A percentile compares a stretch with the other conserved stretches of the same genome.
phyloP scores from a whole-genome alignment of 2,329 filamentous ascomycete genomes.

The Colletotrichum costaricense region DNA sequence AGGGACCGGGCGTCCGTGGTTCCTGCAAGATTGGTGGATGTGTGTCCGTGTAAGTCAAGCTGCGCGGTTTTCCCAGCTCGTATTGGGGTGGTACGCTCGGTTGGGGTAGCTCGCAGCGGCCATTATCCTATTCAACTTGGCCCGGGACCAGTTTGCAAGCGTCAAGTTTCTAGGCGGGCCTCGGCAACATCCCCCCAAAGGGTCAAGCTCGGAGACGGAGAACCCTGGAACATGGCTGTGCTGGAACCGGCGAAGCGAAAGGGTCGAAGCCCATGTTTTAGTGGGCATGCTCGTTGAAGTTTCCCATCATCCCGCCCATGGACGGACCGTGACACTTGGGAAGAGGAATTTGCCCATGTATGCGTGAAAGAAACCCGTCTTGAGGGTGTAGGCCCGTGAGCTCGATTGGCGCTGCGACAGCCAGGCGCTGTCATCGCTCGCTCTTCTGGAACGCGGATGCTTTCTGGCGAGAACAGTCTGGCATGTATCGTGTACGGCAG shows the following conservation, averaged over 20 bases:
- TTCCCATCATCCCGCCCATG: conserved; percentile 3
- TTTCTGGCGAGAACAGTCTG: background rate
- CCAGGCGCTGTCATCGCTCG: background rate
- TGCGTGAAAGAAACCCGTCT: background rate
- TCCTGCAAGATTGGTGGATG: background rate
- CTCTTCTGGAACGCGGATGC: background rate
- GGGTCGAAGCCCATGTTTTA: background rate
- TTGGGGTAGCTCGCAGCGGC: background rate
- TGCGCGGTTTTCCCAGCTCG: background rate
- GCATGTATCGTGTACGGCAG: background rate
- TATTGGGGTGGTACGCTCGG: background rate
- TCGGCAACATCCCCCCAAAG: background rate
- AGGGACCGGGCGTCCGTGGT: background rate
- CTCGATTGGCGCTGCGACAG: conserved; percentile 1
- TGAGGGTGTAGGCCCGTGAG: background rate
- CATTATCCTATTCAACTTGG: background rate
- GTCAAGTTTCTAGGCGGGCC: background rate
- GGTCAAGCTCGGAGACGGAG: background rate
- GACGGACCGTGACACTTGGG: background rate
- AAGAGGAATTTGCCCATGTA: background rate
- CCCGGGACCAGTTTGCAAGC: background rate
- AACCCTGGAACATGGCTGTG: conserved; percentile 8
- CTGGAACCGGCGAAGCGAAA: conserved; percentile 1
- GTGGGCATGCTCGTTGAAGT: background rate
- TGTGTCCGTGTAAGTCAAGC: background rate